Evolutionary conservation across 225 moss, liverwort and hornwort genomes (phyloP).

Genomic region (Straminergon stramineum): DNA sequence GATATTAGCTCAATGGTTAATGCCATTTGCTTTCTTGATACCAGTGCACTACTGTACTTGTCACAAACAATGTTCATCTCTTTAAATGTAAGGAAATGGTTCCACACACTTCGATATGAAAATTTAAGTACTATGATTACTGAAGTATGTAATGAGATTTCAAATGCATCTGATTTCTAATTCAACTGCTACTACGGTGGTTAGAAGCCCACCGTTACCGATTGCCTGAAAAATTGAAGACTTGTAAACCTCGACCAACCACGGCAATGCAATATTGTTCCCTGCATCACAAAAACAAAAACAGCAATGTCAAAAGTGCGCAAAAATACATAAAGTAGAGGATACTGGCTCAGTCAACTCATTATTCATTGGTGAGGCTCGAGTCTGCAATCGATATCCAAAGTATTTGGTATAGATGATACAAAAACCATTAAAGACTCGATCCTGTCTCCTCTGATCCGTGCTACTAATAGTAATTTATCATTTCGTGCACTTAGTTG

Average conservation of each 20-base stretch:
- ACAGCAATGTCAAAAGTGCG: not conserved
- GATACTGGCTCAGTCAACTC: not conserved
- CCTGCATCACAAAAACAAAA: constrained; percentile 35
- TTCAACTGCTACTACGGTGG: not conserved
- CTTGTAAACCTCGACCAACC: constrained; percentile 86
- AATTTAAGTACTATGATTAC: not conserved
- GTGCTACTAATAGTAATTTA: not conserved
- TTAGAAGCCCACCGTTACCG: not conserved
- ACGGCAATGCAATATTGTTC: constrained; percentile 71
- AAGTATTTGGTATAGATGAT: not conserved
- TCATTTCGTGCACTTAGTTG: not conserved
- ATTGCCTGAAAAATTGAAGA: constrained; percentile 47
- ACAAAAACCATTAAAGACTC: not conserved
- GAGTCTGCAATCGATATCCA: not conserved
- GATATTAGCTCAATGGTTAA: no score
- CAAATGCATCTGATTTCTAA: not conserved
- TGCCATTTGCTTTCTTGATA: not conserved
- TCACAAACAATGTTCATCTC: not conserved
- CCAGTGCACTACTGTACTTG: not conserved
- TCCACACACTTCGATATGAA: not conserved
- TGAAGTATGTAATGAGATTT: not conserved
- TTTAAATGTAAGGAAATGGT: not conserved
- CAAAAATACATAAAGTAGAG: not conserved
- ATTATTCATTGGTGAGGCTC: not conserved
- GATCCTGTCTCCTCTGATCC: not conserved